Evolutionary conservation across 305 asterid genomes (phyloP), one percentile per base, ranked within the genome.

Genomic region (Fraxinus sp.): DNA sequence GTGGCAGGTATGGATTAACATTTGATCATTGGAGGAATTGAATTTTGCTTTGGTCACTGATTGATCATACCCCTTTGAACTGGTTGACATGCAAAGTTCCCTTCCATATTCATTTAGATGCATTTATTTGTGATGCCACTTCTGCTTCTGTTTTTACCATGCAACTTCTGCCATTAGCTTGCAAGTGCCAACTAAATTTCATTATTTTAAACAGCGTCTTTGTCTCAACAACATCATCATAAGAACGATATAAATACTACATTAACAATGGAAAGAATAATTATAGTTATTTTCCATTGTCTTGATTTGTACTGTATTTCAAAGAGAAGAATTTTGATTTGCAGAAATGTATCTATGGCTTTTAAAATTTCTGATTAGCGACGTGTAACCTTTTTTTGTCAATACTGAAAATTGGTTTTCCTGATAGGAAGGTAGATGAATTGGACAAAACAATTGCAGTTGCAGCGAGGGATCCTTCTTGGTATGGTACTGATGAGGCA

Each of bases 391-490:
- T 77, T 78, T 83, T 82, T 35, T 64, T 35, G 64, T 77, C 66
- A 49, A 83, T 83, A 82, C 91, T 92, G 91, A 90, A 86, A 80
- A 55, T 83, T 72, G 86, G 43, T 84, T 83, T 91, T 88, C 85
- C 84, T 91, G 88, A 85, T 88, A 81, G 92, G 81, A 92, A 96
- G 99, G 98, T 96, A 84, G 98, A 94, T 93, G 98, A 94, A 85
- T 85, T 96, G 94, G 93, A 90, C 87, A 96, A 92, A 86, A 87
- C 98, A 81, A 92, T 94, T 86, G 82, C 91, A 33, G 97, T 94
- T 78, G 98, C 98, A 14, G 90, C 97, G 41, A 92, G 93, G 83
- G 92, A 96, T 85, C 99, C 97, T 81, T 64, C 93, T 77, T 81
- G 86, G 84, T 96, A 92, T 88, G 95, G 98, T 83, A 91, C 89